These are phyloP conservation scores for Petunia axillaris DNA, from an alignment of 257 asterid genomes.

Conservation along the genomic window DNA sequence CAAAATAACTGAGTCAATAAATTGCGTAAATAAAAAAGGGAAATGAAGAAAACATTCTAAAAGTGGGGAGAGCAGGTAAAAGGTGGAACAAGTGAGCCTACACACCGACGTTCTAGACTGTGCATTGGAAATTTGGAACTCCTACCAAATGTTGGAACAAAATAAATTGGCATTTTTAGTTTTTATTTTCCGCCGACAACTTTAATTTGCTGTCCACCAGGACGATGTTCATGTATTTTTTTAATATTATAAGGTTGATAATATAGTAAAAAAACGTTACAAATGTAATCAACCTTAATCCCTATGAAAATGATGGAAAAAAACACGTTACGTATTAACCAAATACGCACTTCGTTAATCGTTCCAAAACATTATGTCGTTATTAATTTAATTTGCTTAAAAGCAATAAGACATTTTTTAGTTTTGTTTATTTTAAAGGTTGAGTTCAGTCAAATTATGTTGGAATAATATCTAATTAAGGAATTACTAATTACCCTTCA, in stretches of 20 bases:
- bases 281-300: not conserved
- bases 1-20: not conserved
- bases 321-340: too few species aligned
- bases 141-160: conserved; percentile 2
- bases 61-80: not conserved
- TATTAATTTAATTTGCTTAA: too few species aligned
- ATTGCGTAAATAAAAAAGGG: not conserved
- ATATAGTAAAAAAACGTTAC: not conserved
- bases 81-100: not conserved
- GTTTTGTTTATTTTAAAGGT: too few species aligned
- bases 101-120: not conserved
- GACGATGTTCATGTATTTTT: not conserved
- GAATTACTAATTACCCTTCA: too few species aligned
- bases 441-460: too few species aligned
- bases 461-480: too few species aligned
- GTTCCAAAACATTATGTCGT: too few species aligned
- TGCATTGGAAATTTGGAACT: not conserved
- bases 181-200: not conserved
- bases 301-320: too few species aligned
- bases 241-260: not conserved
- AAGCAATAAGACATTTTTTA: too few species aligned
- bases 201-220: not conserved
- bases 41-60: not conserved
- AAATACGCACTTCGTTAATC: too few species aligned
- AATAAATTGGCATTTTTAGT: not conserved